Evolutionary conservation across 2,329 filamentous ascomycete genomes (phyloP).

Genomic region (Domatiomyces globalis): DNA sequence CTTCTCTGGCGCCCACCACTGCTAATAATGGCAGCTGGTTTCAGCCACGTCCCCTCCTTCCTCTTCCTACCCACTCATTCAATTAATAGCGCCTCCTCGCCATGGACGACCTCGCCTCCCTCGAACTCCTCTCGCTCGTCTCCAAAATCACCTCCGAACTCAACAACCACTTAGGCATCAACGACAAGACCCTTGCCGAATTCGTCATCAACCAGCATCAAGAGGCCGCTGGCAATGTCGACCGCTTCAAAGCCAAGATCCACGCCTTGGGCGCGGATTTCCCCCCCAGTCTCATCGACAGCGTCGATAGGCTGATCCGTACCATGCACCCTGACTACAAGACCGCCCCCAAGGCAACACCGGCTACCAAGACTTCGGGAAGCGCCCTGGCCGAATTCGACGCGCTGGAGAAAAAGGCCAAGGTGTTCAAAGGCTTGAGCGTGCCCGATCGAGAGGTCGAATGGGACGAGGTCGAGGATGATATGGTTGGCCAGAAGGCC

Average conservation of each 20-base stretch:
- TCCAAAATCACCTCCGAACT: conserved; percentile 90
- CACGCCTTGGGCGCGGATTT: conserved; percentile 68
- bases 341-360: conserved; percentile 32
- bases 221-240: conserved; percentile 49
- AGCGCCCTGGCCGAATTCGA: conserved; percentile 27
- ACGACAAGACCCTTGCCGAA: conserved; percentile 88
- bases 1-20: too few species aligned
- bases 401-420: conserved; percentile 55
- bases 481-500: conserved; percentile 15
- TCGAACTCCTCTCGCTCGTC: conserved; percentile 87
- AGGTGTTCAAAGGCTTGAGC: conserved; percentile 79
- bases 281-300: conserved; percentile 73
- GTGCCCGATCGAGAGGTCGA: conserved; percentile 61
- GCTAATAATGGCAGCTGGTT: too few species aligned
- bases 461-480: conserved; percentile 38
- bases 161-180: conserved; percentile 82
- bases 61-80: too few species aligned
- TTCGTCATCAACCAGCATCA: conserved; percentile 81
- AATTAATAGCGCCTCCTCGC: background rate
- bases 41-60: too few species aligned
- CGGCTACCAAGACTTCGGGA: conserved; percentile 26
- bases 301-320: conserved; percentile 72
- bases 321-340: conserved; percentile 89
- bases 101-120: conserved; percentile 83
- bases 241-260: conserved; percentile 59